Conservation (phyloP, 1,284 basidiomycete genomes). For the Puccinia polysora region DNA sequence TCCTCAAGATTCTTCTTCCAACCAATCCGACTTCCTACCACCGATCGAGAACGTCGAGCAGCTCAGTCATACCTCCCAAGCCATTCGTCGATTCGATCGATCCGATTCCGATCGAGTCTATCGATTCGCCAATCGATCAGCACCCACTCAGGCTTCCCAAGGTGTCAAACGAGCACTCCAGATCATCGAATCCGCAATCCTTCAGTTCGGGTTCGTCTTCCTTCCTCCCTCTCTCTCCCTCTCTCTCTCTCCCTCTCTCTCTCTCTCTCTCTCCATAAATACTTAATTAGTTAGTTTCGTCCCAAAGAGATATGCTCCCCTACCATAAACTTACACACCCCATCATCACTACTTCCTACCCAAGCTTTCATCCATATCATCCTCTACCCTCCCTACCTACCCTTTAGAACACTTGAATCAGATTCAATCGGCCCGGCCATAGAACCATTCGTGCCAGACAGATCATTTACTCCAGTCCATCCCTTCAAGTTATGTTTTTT, state of each 20-base stretch:
- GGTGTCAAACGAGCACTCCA: constrained; percentile 24
- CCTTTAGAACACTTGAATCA: too few species aligned
- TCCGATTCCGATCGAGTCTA: constrained; percentile 12
- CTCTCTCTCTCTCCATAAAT: too few species aligned
- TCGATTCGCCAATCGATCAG: background rate
- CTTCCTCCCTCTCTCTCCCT: background rate
- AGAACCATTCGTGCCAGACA: too few species aligned
- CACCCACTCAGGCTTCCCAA: constrained; percentile 1
- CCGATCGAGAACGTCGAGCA: background rate
- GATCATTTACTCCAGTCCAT: too few species aligned
- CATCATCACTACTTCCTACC: background rate
- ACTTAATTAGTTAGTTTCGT: background rate
- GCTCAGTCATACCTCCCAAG: background rate
- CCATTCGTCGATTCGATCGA: constrained; percentile 13
- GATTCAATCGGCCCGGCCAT: too few species aligned
- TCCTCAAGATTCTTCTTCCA: too few species aligned
- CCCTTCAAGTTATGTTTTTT: too few species aligned
- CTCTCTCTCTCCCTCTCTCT: background rate
- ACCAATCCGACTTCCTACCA: too few species aligned
- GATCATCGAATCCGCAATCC: constrained; percentile 23
- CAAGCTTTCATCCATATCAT: too few species aligned
- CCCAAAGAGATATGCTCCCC: background rate
- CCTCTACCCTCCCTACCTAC: too few species aligned
- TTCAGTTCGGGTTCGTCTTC: constrained; percentile 19
- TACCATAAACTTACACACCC: background rate